Conservation (phyloP, 768 basidiomycete species). For the Crepidotus variabilis region DNA sequence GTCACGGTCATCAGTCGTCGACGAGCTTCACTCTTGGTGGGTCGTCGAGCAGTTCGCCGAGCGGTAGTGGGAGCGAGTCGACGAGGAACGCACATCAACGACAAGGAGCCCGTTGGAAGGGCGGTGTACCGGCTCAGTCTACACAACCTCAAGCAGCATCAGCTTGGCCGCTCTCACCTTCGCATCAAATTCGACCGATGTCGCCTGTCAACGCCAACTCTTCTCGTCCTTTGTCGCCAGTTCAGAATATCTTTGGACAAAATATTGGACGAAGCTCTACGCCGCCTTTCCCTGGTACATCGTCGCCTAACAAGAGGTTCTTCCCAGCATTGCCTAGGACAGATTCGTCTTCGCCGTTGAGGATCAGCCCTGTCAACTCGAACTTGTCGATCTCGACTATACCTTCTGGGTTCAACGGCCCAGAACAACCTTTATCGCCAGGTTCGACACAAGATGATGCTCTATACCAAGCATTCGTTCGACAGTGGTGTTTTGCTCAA, state of each 20-base stretch:
- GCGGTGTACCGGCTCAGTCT: not conserved
- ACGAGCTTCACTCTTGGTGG: constrained; percentile 5
- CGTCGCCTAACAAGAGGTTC: not conserved
- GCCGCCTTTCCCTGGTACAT: not conserved
- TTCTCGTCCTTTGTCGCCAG: not conserved
- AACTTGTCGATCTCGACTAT: not conserved
- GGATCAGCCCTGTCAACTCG: not conserved
- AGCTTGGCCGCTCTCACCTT: not conserved
- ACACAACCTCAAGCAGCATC: not conserved
- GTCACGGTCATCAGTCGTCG: not conserved
- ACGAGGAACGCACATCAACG: constrained; percentile 10
- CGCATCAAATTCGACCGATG: not conserved
- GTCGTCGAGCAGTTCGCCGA: constrained; percentile 9
- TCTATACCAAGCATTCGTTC: constrained; percentile 57
- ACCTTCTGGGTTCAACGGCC: too few species aligned
- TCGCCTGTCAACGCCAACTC: not conserved
- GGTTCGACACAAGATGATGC: constrained; percentile 21
- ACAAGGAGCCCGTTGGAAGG: not conserved
- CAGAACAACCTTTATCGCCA: too few species aligned
- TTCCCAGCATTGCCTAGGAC: not conserved
- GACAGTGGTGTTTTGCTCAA: constrained; percentile 68
- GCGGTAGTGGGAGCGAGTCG: constrained; percentile 2
- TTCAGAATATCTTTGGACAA: not conserved
- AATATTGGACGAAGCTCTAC: not conserved
- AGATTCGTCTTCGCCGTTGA: not conserved